Percentiles rank a stretch among this genome's conserved stretches.
Conservation (phyloP, 169 alveolate species). For the Eimeria acervulina region DNA sequence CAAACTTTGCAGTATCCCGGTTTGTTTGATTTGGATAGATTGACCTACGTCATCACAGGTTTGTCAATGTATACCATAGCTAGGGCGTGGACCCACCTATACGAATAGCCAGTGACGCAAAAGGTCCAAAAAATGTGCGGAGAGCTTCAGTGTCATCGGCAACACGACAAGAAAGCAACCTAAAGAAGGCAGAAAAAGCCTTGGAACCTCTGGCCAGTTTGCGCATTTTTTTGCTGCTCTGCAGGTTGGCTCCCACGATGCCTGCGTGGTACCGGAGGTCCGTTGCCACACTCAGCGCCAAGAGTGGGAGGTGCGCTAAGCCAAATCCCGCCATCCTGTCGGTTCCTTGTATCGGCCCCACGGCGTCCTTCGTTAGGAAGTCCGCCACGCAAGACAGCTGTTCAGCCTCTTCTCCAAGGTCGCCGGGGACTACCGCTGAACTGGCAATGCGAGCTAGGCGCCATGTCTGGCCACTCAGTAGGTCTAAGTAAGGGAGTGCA, state of each 20-base stretch:
- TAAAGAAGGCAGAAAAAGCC: constrained; percentile 49
- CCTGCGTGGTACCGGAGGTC: constrained; percentile 62
- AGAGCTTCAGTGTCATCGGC: constrained; percentile 33
- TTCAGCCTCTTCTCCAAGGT: constrained; percentile 30
- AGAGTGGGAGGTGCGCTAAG: constrained; percentile 43
- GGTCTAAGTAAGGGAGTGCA: constrained; percentile 55
- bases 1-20: background rate
- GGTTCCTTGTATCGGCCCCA: background rate
- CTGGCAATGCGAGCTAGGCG: constrained; percentile 27
- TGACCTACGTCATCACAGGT: background rate
- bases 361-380: constrained; percentile 21
- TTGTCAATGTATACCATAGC: background rate
- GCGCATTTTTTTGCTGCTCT: constrained; percentile 58
- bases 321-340: background rate
- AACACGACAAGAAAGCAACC: constrained; percentile 37
- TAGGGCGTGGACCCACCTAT: constrained; percentile 24
- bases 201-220: constrained; percentile 14
- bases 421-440: background rate
- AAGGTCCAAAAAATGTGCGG: constrained; percentile 34
- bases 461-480: constrained; percentile 50
- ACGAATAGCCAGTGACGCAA: constrained; percentile 64
- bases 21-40: background rate
- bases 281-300: constrained; percentile 59
- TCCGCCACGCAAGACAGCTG: constrained; percentile 26
- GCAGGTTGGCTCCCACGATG: constrained; percentile 54